phyloP scores from a whole-genome alignment of 371 early-diverging fungal genomes.

The Coemansia linderi region DNA sequence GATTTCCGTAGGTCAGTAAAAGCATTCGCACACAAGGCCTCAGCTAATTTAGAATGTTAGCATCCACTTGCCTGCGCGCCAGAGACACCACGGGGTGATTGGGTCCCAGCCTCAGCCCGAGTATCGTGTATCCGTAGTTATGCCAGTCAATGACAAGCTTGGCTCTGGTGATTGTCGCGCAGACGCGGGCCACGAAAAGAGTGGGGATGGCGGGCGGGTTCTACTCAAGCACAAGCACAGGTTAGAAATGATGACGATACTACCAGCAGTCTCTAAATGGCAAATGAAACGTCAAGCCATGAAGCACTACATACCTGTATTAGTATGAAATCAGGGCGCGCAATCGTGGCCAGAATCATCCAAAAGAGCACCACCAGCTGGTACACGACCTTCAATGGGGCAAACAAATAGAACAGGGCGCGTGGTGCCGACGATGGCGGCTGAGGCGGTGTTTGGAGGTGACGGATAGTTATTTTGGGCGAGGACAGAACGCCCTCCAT shows the following conservation, averaged over 20 bases:
- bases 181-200: constrained; percentile 70
- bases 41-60: not conserved
- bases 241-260: not conserved
- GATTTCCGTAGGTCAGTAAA: not conserved
- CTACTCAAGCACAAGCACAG: constrained; percentile 57
- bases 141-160: constrained; percentile 95
- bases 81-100: constrained; percentile 55
- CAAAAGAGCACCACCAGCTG: constrained; percentile 57
- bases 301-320: constrained; percentile 70
- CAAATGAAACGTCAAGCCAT: not conserved
- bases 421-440: constrained; percentile 24
- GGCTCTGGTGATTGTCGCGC: constrained; percentile 64
- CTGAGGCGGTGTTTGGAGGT: constrained; percentile 22
- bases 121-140: constrained; percentile 90
- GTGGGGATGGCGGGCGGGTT: constrained; percentile 96
- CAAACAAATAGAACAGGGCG: constrained; percentile 29
- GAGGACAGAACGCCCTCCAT: constrained; percentile 63
- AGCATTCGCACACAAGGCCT: not conserved
- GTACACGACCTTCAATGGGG: constrained; percentile 54
- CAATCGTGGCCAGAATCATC: constrained; percentile 49
- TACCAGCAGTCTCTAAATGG: not conserved
- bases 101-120: constrained; percentile 72
- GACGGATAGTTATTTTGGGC: constrained; percentile 55
- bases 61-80: constrained; percentile 33
- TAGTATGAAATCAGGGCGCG: constrained; percentile 68